Conservation (phyloP, 106 monocot genomes). For the Triglochin maritima region DNA sequence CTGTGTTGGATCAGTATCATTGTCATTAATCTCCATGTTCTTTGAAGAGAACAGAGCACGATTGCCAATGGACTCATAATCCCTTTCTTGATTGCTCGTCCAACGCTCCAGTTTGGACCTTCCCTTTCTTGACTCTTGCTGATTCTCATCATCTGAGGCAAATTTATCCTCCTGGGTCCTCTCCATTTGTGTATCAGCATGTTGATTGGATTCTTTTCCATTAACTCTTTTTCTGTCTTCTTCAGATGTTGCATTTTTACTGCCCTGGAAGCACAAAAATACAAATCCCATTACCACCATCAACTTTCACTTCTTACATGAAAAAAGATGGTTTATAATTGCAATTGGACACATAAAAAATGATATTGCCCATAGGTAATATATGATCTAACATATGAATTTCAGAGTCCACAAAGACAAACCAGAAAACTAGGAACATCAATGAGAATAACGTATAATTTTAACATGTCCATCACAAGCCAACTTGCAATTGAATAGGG, state of each 20-base stretch:
- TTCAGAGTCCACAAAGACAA: too few relatives aligned
- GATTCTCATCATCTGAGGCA: constrained; percentile 49
- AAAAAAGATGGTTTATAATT: background rate
- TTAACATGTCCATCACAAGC: too few relatives aligned
- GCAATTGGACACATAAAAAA: background rate
- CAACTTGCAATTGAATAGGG: too few relatives aligned
- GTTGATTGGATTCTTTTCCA: constrained; percentile 3
- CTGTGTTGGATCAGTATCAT: background rate
- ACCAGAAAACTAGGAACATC: too few relatives aligned
- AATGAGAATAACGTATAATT: too few relatives aligned
- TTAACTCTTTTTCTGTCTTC: background rate
- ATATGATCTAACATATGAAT: too few relatives aligned
- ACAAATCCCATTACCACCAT: background rate
- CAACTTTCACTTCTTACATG: background rate
- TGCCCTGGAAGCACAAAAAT: background rate
- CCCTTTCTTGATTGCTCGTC: constrained; percentile 86
- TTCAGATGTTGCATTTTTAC: constrained; percentile 3
- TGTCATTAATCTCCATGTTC: constrained; percentile 18
- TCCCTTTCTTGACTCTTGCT: constrained; percentile 45
- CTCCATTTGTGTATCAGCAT: constrained; percentile 2
- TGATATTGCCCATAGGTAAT: too few relatives aligned
- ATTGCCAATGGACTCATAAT: constrained; percentile 20
- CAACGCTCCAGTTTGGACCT: constrained; percentile 91
- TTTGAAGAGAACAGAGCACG: constrained; percentile 15
- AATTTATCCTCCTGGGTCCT: constrained; percentile 16